phyloP scores from a whole-genome alignment of 441 rosid genomes.

The Croton laevigatus region DNA sequence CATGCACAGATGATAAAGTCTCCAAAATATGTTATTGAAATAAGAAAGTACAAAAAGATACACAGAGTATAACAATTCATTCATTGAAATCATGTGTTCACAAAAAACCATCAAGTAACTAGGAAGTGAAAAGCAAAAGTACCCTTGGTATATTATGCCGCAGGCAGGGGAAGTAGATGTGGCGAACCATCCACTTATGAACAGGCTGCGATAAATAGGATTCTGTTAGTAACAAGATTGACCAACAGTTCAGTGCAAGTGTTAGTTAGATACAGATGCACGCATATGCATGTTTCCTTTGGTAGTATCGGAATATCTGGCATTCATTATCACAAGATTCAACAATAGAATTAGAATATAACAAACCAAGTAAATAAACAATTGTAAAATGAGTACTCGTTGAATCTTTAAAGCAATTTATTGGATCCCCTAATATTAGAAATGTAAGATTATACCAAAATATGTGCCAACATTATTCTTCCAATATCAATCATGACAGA shows the following conservation, averaged over 20 bases:
- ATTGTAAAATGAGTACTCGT: background rate
- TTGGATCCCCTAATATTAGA: background rate
- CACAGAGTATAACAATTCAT: background rate
- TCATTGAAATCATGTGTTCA: background rate
- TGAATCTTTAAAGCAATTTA: background rate
- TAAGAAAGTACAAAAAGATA: background rate
- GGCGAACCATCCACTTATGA: constrained; percentile 99
- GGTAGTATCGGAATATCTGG: background rate
- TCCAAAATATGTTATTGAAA: background rate
- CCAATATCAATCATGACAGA: background rate
- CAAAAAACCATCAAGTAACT: background rate
- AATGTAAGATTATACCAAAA: background rate
- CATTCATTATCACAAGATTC: background rate
- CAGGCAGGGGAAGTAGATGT: constrained; percentile 88
- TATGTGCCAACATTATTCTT: background rate
- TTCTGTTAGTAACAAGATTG: constrained; percentile 24
- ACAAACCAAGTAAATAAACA: background rate
- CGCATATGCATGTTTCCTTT: background rate
- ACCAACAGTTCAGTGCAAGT: background rate
- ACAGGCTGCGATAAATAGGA: constrained; percentile 68
- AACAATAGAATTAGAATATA: background rate
- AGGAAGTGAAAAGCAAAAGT: constrained; percentile 23
- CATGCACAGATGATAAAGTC: background rate
- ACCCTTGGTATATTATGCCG: constrained; percentile 81
- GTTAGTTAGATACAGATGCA: background rate